phyloP scores from a whole-genome alignment of 805 yeast species.

The Sporopachydermia quercuum region DNA sequence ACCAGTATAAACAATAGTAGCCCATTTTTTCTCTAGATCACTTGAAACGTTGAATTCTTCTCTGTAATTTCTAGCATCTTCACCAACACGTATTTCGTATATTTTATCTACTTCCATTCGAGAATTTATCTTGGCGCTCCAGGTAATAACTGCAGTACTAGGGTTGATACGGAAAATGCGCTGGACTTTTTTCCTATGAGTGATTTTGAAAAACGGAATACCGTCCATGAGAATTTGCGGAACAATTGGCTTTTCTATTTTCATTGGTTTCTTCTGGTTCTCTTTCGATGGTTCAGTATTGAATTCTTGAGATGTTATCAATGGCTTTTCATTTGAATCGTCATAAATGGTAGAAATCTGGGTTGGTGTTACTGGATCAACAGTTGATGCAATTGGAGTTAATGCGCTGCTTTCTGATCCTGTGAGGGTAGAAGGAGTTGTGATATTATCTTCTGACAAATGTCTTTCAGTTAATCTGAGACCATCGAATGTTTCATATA shows the following conservation, averaged over 20 bases:
- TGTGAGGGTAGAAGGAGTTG: slow-evolving; percentile 5
- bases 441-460: not conserved
- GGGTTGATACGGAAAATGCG: slow-evolving; percentile 42
- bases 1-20: slow-evolving; percentile 59
- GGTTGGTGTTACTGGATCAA: not conserved
- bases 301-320: slow-evolving; percentile 13
- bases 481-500: not conserved
- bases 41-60: slow-evolving; percentile 68
- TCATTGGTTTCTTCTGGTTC: not conserved
- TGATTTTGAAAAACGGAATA: slow-evolving; percentile 47
- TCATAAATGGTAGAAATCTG: slow-evolving; percentile 2
- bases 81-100: slow-evolving; percentile 42
- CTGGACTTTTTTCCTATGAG: slow-evolving; percentile 52
- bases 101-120: slow-evolving; percentile 45
- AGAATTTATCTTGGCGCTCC: slow-evolving; percentile 39
- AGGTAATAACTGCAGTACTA: slow-evolving; percentile 35
- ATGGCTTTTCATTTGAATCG: slow-evolving; percentile 4
- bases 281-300: slow-evolving; percentile 9
- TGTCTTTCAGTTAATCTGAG: not conserved
- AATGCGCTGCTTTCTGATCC: slow-evolving; percentile 5
- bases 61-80: slow-evolving; percentile 69
- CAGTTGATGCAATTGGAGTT: slow-evolving; percentile 8
- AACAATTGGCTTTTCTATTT: slow-evolving; percentile 22
- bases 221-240: slow-evolving; percentile 40
- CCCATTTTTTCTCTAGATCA: slow-evolving; percentile 58